Evolutionary conservation across 2,329 filamentous ascomycete genomes (phyloP).

Genomic region (Aspergillus terreus): DNA sequence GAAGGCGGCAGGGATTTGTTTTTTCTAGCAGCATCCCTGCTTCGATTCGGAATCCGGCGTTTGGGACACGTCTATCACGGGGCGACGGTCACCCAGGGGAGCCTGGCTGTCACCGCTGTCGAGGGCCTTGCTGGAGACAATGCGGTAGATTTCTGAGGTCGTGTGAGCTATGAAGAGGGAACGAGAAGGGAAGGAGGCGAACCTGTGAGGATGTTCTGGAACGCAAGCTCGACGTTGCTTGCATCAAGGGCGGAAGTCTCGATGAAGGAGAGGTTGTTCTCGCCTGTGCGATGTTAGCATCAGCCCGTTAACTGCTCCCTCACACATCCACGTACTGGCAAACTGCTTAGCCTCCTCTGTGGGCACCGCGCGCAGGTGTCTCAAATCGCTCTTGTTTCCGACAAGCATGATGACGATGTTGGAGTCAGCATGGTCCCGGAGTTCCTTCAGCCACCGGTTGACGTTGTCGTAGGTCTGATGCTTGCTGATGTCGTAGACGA

Average conservation of each 20-base stretch:
- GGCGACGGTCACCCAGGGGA: conserved; percentile 73
- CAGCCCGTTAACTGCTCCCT: neutral
- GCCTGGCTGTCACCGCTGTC: conserved; percentile 83
- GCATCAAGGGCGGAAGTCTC: conserved; percentile 98
- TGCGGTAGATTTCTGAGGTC: conserved; percentile 89
- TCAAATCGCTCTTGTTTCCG: conserved; percentile 99
- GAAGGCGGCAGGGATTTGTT: conserved; percentile 9
- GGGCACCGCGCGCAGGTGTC: conserved; percentile 91
- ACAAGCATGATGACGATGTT: conserved; percentile 99
- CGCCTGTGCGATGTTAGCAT: conserved; percentile 58
- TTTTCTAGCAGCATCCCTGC: conserved; percentile 42
- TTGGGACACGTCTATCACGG: conserved; percentile 80
- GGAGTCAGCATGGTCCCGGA: conserved; percentile 94
- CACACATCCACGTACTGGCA: conserved; percentile 64
- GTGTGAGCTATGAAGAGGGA: conserved; percentile 1
- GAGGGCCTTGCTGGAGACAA: conserved; percentile 95
- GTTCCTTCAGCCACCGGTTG: conserved; percentile 97
- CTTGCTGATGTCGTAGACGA: conserved; percentile 99
- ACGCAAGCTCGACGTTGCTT: conserved; percentile 97
- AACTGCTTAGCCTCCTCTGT: conserved; percentile 98
- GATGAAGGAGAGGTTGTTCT: conserved; percentile 98
- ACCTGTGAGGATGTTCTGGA: conserved; percentile 98
- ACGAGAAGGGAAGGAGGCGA: conserved; percentile 1
- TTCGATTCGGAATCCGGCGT: conserved; percentile 75
- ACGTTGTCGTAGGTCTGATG: conserved; percentile 99